These are phyloP conservation scores for Omphalotus guepiniiformis DNA, from an alignment of 768 basidiomycete species.

Conservation along the genomic window DNA sequence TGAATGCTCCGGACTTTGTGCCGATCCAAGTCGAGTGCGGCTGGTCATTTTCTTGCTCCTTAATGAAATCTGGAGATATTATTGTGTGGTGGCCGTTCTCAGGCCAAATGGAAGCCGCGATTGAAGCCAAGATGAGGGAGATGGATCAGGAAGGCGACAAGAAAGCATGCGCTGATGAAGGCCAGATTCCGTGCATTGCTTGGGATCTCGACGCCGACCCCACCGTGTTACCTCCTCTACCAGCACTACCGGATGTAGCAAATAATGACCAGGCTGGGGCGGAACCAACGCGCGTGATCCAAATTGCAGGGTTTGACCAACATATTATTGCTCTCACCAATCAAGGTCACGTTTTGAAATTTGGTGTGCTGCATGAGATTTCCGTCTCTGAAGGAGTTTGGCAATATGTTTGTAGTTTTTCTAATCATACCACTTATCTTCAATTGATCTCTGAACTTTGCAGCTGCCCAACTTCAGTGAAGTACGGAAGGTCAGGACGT, in stretches of 20 bases:
- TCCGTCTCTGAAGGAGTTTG: slow-evolving; percentile 40
- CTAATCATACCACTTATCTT: neutral
- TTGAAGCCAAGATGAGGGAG: slow-evolving; percentile 34
- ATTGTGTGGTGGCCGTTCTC: slow-evolving; percentile 71
- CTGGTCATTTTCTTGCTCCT: slow-evolving; percentile 73
- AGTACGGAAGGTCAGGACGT: slow-evolving; percentile 40
- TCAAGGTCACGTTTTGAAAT: slow-evolving; percentile 71
- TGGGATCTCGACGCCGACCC: slow-evolving; percentile 60
- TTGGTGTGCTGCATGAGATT: slow-evolving; percentile 42
- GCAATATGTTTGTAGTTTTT: slow-evolving; percentile 60
- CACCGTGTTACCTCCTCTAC: slow-evolving; percentile 53
- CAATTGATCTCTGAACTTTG: neutral
- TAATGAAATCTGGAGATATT: slow-evolving; percentile 68
- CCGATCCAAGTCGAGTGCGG: slow-evolving; percentile 71
- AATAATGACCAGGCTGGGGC: slow-evolving; percentile 20
- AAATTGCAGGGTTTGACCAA: slow-evolving; percentile 76
- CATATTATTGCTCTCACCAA: slow-evolving; percentile 79
- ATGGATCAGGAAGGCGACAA: slow-evolving; percentile 42
- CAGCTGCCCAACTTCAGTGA: slow-evolving; percentile 78
- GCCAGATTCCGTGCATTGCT: slow-evolving; percentile 53
- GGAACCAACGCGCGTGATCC: slow-evolving; percentile 49
- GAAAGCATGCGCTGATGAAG: slow-evolving; percentile 31
- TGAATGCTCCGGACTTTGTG: slow-evolving; percentile 34
- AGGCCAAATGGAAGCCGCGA: slow-evolving; percentile 34
- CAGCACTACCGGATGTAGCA: slow-evolving; percentile 50